Conservation (phyloP, 495 filamentous ascomycete genomes). For the Penicillium pulvis region DNA sequence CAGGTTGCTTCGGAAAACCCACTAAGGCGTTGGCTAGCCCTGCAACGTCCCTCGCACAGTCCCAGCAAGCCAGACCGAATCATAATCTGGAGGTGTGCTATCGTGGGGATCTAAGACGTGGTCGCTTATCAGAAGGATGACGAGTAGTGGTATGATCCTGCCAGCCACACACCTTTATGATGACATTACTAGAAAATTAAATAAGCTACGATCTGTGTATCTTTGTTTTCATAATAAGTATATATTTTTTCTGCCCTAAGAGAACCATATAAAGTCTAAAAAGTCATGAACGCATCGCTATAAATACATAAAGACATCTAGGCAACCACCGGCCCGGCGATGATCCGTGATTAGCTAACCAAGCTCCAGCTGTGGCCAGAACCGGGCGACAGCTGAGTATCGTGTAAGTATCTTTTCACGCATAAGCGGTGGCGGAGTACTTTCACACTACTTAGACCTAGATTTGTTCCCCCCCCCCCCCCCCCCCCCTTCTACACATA, state of each 20-base stretch:
- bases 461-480: slow-evolving; percentile 6
- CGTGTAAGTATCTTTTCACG: slow-evolving; percentile 14
- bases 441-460: slow-evolving; percentile 11
- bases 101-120: slow-evolving; percentile 4
- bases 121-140: slow-evolving; percentile 18
- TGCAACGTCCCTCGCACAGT: slow-evolving; percentile 19
- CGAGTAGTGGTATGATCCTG: slow-evolving; percentile 1
- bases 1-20: slow-evolving; percentile 16
- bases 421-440: slow-evolving; percentile 32
- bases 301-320: slow-evolving; percentile 10
- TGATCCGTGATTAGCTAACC: slow-evolving; percentile 19
- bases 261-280: neutral
- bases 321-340: slow-evolving; percentile 11
- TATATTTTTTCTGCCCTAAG: neutral
- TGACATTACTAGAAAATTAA: neutral
- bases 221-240: neutral
- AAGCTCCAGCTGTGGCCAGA: slow-evolving; percentile 16
- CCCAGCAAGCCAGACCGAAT: slow-evolving; percentile 16
- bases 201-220: neutral
- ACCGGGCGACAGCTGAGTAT: slow-evolving; percentile 13
- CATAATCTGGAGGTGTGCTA: slow-evolving; percentile 16
- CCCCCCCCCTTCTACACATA: slow-evolving; percentile 7
- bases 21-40: slow-evolving; percentile 1
- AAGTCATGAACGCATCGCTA: slow-evolving; percentile 13
- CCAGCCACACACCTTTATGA: neutral